phyloP scores from a whole-genome alignment of 129 eudicot species.

The Centaurea solstitialis region DNA sequence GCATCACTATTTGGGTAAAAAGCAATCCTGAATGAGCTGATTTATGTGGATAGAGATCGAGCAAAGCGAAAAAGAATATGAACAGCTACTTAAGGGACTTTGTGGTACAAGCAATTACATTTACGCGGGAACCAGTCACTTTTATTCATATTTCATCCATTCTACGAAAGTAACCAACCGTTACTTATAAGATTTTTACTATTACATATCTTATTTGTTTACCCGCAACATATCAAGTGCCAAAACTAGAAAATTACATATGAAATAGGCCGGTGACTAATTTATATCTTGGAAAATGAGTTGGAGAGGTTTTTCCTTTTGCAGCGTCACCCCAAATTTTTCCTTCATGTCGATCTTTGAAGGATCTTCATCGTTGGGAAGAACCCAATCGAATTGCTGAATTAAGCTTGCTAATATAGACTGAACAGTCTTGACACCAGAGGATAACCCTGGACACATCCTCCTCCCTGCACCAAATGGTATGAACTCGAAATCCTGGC shows the following conservation, averaged over 20 bases:
- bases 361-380: constrained; percentile 25
- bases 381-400: constrained; percentile 31
- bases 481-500: constrained; percentile 17
- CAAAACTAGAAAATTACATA: not conserved
- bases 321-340: constrained; percentile 21
- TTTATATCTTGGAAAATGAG: not conserved
- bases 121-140: too few species aligned
- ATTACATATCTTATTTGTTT: not conserved
- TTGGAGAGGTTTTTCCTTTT: constrained; percentile 18
- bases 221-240: not conserved
- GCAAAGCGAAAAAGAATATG: too few species aligned
- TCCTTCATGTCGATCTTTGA: not conserved
- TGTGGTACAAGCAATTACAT: too few species aligned
- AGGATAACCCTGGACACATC: constrained; percentile 28
- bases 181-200: too few species aligned
- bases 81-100: too few species aligned
- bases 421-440: constrained; percentile 10
- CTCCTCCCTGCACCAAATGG: constrained; percentile 37
- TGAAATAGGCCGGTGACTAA: not conserved
- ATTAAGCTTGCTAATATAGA: constrained; percentile 11
- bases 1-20: too few species aligned
- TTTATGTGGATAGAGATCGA: too few species aligned
- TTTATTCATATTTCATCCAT: too few species aligned
- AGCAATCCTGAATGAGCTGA: too few species aligned
- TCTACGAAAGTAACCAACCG: too few species aligned